Percentiles rank a stretch among this genome's conserved stretches.
Evolutionary conservation across 2,329 filamentous ascomycete genomes (phyloP).

Genomic region (Aspergillus pseudoglaucus): DNA sequence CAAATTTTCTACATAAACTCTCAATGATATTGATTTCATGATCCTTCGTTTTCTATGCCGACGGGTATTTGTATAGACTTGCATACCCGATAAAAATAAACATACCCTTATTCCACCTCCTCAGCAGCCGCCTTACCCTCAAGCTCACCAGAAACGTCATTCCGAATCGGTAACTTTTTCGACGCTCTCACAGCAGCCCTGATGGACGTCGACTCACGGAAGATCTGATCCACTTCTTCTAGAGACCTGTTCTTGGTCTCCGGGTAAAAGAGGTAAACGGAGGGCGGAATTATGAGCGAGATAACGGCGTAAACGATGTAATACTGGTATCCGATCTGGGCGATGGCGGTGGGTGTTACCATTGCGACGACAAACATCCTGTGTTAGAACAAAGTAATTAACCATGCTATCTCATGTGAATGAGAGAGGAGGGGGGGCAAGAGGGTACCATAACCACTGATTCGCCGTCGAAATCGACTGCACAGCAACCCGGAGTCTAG

Average conservation of each 20-base stretch:
- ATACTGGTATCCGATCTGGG: conserved; percentile 1
- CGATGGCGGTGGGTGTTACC: background rate
- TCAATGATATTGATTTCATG: too few relatives aligned
- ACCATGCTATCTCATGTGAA: background rate
- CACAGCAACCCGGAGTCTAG: background rate
- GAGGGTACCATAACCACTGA: background rate
- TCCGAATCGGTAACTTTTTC: background rate
- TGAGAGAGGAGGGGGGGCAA: background rate
- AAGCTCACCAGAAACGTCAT: too few relatives aligned
- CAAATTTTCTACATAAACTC: too few relatives aligned
- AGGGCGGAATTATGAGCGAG: too few relatives aligned
- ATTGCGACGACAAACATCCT: conserved; percentile 1
- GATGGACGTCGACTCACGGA: background rate
- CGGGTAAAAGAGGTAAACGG: background rate
- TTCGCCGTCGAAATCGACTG: background rate
- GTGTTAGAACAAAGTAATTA: background rate
- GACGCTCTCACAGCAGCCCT: background rate
- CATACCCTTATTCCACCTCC: too few relatives aligned
- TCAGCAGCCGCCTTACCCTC: too few relatives aligned
- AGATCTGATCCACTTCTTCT: background rate
- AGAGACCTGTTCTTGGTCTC: background rate
- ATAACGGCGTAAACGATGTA: conserved; percentile 1
- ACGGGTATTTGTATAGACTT: too few relatives aligned
- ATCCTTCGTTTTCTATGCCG: too few relatives aligned
- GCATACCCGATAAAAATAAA: too few relatives aligned